phyloP scores from a whole-genome alignment of 2,329 filamentous ascomycete genomes.

The Penicillium sp. region DNA sequence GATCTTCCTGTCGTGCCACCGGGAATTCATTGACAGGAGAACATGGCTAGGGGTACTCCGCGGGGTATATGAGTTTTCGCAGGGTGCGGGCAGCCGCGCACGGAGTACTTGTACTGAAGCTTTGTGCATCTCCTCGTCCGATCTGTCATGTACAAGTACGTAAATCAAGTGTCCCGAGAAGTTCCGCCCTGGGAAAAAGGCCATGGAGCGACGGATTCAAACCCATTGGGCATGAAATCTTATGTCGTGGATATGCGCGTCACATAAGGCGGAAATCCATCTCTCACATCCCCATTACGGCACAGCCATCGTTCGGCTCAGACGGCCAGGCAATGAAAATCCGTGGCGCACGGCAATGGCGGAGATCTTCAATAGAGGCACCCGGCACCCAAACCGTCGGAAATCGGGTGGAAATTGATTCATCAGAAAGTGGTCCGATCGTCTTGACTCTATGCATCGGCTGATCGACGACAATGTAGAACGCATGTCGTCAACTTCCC shows the following conservation, averaged over 20 bases:
- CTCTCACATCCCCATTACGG: not conserved
- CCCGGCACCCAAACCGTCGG: not conserved
- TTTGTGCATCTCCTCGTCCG: not conserved
- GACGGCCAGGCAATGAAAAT: not conserved
- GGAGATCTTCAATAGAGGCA: not conserved
- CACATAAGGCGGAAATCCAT: not conserved
- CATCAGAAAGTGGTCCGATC: slow-evolving; percentile 8
- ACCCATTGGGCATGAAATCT: not conserved
- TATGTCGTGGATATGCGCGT: not conserved
- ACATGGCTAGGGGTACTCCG: not conserved
- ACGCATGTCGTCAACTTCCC: not conserved
- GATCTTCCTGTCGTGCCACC: not conserved
- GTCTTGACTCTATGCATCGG: slow-evolving; percentile 3
- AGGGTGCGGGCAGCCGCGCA: not conserved
- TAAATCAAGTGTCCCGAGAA: too few species aligned
- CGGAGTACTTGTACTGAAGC: not conserved
- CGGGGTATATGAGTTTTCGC: not conserved
- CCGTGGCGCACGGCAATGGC: not conserved
- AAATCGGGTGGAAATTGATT: not conserved
- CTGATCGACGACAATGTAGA: slow-evolving; percentile 4
- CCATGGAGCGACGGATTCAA: not conserved
- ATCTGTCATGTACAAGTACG: not conserved
- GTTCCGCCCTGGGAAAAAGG: too few species aligned
- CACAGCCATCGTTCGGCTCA: not conserved
- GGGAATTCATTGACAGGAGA: not conserved